Evolutionary conservation across 139 green algal species (phyloP), one percentile per base, ranked within the genome.

Genomic region (Tetraselmis striata): DNA sequence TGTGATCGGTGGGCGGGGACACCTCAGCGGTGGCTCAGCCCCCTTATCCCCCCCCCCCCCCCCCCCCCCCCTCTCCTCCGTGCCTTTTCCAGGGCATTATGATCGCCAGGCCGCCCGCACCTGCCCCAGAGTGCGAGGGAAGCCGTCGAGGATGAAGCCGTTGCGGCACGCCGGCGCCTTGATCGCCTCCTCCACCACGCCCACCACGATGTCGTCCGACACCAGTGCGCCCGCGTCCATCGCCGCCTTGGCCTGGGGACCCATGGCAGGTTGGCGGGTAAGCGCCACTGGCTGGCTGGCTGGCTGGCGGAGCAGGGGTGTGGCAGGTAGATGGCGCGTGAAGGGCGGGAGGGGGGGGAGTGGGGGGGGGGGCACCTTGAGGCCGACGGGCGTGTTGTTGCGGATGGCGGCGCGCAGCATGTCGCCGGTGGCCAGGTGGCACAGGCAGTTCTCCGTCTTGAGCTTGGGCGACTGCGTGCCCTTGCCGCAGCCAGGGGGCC

Each of bases 101-200:
- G n/a, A n/a, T n/a, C n/a, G n/a, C n/a, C n/a, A n/a, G n/a, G n/a
- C n/a, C n/a, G n/a, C n/a, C n/a, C 90, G 81, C 83, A 82, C 90
- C 83, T 94, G 92, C 23, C 88, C 30, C 24, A 95, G 90, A 1
- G 90, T 97, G 59, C 94, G 91, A 0, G 96, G 96, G 89, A 99
- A 99, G 81, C 97, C 97, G 82, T 99, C 97, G 29, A 99, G 87
- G 77, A 99, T 98, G 87, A 99, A 99, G 26, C 97, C 97, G 27
- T 92, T 93, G 59, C 89, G 86, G 92, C 96, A 99, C 79, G 98
- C 95, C 0, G 96, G 91, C 77, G 81, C 83, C 75, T 91, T 88
- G 32, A 94, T 87, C 2, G 93, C 91, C 79, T 99, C 95, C 59
- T 91, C 93, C 75, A 99, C 98, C 28, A 99, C 92, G 24, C 96